Evolutionary conservation across 2,329 filamentous ascomycete genomes (phyloP), one percentile per base, ranked within the genome.

Genomic region (Bretziella fagacearum): DNA sequence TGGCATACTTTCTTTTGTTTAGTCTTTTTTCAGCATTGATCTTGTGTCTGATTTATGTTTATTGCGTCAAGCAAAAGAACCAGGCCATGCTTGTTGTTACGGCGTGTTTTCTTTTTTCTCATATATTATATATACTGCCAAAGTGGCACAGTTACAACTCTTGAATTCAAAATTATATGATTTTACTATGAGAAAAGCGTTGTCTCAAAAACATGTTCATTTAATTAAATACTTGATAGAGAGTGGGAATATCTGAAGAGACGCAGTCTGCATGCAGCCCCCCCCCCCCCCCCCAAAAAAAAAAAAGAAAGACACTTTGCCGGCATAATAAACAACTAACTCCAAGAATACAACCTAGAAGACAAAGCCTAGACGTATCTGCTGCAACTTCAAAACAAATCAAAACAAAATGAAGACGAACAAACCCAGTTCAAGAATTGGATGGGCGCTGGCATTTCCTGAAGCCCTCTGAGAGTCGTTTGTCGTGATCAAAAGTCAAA

Each of bases 141-240:
- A 29, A 43, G 25, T 18, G 13, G 40, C 25, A 17, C 13, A 29
- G 11, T 10, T 6, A 10, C 4, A 39, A 39, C 13, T 30, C 13
- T n/a, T n/a, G 27, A 43, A 43, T 43, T 22, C 17, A 40, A 40
- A 40, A n/a, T 40, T 33, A n/a, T n/a, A n/a, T n/a, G n/a, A n/a
- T n/a, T n/a, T n/a, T n/a, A n/a, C n/a, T n/a, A n/a, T 10, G 10
- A 32, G 2, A 11, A 11, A 32, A 3, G 15, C 15, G 6, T 37
- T 26, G 33, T 46, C 23, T 37, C 30, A 36, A 36, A n/a, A 2
- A 39, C 8, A 29, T 46, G 15, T 46, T 29, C 32, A 46, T 46
- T 46, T 37, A 36, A 46, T 46, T 46, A 46, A 22, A 46, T 37
- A 46, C 26, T 44, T 44, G 32, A 45, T 25, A 35, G 27, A 20